A percentile compares a stretch with the other conserved stretches of the same genome.
phyloP scores from a whole-genome alignment of 371 early-diverging fungal genomes.

The Thermomucor indicae-seudaticae region DNA sequence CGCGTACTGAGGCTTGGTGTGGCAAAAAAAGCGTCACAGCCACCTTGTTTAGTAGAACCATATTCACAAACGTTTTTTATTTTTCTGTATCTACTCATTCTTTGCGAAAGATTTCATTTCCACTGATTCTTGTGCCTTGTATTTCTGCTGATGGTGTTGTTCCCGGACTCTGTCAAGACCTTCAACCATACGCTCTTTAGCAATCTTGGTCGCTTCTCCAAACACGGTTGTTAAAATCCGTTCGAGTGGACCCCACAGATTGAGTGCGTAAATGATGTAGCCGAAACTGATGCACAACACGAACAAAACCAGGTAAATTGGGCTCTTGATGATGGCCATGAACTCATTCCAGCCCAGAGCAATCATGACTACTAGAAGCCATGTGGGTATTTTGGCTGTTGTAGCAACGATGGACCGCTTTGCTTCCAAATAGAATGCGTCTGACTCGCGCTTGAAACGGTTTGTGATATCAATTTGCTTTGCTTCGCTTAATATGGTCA shows the following conservation, averaged over 20 bases:
- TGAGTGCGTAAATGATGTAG: constrained; percentile 58
- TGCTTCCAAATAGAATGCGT: constrained; percentile 90
- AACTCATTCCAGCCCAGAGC: constrained; percentile 94
- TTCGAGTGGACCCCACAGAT: constrained; percentile 65
- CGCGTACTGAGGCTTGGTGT: neutral
- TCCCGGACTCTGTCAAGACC: constrained; percentile 20
- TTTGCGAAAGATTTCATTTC: constrained; percentile 9
- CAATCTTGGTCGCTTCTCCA: constrained; percentile 38
- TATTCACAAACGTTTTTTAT: too few relatives aligned
- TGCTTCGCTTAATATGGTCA: constrained; percentile 61
- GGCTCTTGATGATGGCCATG: constrained; percentile 75
- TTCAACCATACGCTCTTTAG: constrained; percentile 25
- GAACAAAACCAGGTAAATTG: constrained; percentile 69
- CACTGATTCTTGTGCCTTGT: constrained; percentile 2
- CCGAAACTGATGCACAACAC: constrained; percentile 46
- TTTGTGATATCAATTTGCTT: constrained; percentile 75
- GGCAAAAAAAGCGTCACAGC: neutral
- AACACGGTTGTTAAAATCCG: constrained; percentile 39
- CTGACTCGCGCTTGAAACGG: constrained; percentile 84
- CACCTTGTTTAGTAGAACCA: too few relatives aligned
- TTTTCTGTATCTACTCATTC: constrained; percentile 7
- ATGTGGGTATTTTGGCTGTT: constrained; percentile 82
- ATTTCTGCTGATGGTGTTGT: constrained; percentile 5
- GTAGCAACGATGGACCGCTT: constrained; percentile 91
- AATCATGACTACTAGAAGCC: constrained; percentile 77